Evolutionary conservation across 2,329 filamentous ascomycete species (phyloP), one percentile per base, ranked within the genome.

Genomic region (Fusarium tanahbumbuense): DNA sequence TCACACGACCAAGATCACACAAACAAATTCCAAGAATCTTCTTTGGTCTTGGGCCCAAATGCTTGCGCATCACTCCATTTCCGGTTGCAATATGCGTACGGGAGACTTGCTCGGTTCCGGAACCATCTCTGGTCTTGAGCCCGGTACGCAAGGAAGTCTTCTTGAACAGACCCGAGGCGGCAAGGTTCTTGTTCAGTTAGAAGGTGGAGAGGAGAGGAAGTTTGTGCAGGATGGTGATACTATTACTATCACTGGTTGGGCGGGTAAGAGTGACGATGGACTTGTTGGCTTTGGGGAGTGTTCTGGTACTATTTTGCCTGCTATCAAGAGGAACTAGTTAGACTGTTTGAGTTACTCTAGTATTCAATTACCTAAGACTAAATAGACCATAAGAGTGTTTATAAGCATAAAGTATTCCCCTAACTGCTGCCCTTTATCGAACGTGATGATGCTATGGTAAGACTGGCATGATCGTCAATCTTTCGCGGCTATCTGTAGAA

Each of bases 11-110:
- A 54, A 22, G 16, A 54, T 82, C 15, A 76, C 71, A 18, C 74
- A 71, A 45, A 81, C 80, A 8, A 81, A 75, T 50, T 78, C 79
- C 2, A 77, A 71, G 22, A 79, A 84, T 53, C 83, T 96, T 2
- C 84, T 95, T 3, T 96, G 89, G 85, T 94, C 92, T 0, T 96
- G 93, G 82, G 87, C 91, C 1, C 93, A 96, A 77, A 94, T 95
- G 92, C 83, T 96, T 34, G 87, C 93, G 0, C 93, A 96, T 79
- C 93, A 96, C 78, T 90, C 91, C 5, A 87, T 93, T 61, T 91
- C 89, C 0, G 93, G 93, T 9, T 96, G 93, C 78, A 89, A 90
- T 10, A 85, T 96, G 80, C 86, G 88, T 8, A 85, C 89, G 0
- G 93, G 93, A 46, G 93, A 97, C 75, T 78, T 96, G 45, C 81